Percentiles rank a stretch among this genome's conserved stretches.
Evolutionary conservation across 106 monocot species (phyloP).

Genomic region (Hemerocallis citrina): DNA sequence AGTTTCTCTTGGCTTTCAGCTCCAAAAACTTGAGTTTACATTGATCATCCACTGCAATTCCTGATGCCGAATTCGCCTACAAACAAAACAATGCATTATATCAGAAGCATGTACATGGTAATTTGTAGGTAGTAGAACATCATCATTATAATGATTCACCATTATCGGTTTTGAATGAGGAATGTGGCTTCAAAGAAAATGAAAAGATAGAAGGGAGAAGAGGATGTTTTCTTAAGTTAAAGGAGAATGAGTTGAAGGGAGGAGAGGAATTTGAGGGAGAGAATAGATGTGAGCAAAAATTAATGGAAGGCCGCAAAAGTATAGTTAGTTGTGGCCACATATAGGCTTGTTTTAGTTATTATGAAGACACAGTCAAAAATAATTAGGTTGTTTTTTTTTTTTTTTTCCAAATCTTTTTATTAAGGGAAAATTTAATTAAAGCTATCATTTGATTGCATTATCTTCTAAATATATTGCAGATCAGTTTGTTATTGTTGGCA

Average conservation of each 20-base stretch:
- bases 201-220: background rate
- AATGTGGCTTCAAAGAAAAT: background rate
- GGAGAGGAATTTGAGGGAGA: slow-evolving; percentile 2
- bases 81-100: background rate
- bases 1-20: slow-evolving; percentile 49
- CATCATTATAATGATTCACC: slow-evolving; percentile 5
- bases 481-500: no score
- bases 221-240: slow-evolving; percentile 9
- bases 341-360: no score
- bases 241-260: background rate
- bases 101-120: background rate
- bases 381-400: no score
- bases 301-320: no score
- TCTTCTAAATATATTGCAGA: no score
- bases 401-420: no score
- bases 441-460: no score
- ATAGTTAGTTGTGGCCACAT: background rate
- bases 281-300: background rate
- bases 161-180: background rate
- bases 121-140: no score
- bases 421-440: no score
- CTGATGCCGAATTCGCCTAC: slow-evolving; percentile 54
- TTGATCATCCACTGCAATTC: slow-evolving; percentile 47
- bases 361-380: no score
- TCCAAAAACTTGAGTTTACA: slow-evolving; percentile 59